A percentile compares a stretch with the other conserved stretches of the same genome.
These are phyloP conservation scores for Blepharisma undulans DNA, from an alignment of 169 alveolate species.

Conservation along the genomic window DNA sequence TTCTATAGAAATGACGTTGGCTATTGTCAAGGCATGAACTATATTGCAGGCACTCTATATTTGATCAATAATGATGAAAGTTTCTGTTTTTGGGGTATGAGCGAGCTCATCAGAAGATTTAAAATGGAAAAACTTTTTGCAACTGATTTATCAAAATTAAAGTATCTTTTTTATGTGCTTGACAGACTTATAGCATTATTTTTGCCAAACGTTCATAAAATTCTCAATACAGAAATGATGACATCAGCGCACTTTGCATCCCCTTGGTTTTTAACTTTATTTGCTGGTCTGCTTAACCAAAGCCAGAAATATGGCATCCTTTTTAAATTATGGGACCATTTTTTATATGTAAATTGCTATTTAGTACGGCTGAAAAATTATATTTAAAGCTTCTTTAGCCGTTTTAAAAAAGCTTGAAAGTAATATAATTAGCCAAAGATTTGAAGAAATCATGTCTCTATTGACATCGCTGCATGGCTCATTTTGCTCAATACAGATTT, in stretches of 20 bases:
- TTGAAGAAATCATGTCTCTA: slow-evolving; percentile 42
- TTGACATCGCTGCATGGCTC: not conserved
- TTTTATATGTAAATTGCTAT: slow-evolving; percentile 1
- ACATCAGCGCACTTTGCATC: slow-evolving; percentile 44
- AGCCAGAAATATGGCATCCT: not conserved
- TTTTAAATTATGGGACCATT: slow-evolving; percentile 24
- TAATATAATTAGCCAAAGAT: slow-evolving; percentile 18
- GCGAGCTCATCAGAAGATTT: slow-evolving; percentile 51
- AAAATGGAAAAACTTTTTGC: slow-evolving; percentile 53
- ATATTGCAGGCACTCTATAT: slow-evolving; percentile 71
- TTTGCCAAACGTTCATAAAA: slow-evolving; percentile 26
- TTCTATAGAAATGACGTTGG: slow-evolving; percentile 67
- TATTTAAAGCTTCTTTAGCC: slow-evolving; percentile 40
- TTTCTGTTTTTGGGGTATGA: slow-evolving; percentile 61
- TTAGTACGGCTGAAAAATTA: slow-evolving; percentile 56
- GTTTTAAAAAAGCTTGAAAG: slow-evolving; percentile 35
- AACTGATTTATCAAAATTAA: slow-evolving; percentile 53
- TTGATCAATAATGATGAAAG: slow-evolving; percentile 52
- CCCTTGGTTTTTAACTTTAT: slow-evolving; percentile 42
- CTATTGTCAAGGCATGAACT: slow-evolving; percentile 82
- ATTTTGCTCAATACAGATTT: not conserved
- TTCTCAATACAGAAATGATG: slow-evolving; percentile 43
- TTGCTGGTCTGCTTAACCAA: not conserved
- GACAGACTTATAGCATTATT: slow-evolving; percentile 48
- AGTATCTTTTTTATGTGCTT: slow-evolving; percentile 44